phyloP scores from a whole-genome alignment of 139 green algal genomes.

The Pseudopediastrum boryanum region DNA sequence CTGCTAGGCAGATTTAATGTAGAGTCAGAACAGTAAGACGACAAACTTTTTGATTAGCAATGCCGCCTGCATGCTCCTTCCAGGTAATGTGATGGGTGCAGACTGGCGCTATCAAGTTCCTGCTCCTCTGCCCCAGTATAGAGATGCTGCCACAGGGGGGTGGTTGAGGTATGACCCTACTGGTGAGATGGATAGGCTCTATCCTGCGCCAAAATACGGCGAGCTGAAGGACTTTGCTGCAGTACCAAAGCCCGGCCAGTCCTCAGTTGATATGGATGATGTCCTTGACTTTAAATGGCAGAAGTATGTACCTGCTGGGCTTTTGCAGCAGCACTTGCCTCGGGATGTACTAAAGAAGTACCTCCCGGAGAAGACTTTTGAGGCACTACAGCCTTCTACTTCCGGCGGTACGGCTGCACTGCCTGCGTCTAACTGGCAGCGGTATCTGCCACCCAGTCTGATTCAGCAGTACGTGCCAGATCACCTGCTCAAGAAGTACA shows the following conservation, averaged over 20 bases:
- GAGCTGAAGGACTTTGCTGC: constrained; percentile 36
- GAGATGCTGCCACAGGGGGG: too few species aligned
- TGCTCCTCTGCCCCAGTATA: too few species aligned
- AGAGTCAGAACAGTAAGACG: too few species aligned
- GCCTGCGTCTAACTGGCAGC: constrained; percentile 17
- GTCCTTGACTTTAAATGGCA: constrained; percentile 15
- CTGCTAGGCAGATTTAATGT: too few species aligned
- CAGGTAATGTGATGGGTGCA: too few species aligned
- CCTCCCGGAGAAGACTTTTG: constrained; percentile 12
- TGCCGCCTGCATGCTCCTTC: too few species aligned
- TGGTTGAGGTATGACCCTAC: too few species aligned
- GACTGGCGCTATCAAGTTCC: too few species aligned
- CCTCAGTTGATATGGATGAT: not conserved
- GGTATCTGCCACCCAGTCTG: not conserved
- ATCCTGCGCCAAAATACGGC: constrained; percentile 21
- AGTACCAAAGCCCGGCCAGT: constrained; percentile 25
- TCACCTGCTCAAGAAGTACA: constrained; percentile 5
- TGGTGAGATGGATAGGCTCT: constrained; percentile 6
- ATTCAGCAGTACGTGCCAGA: constrained; percentile 13
- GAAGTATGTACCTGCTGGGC: constrained; percentile 3
- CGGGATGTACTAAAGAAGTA: not conserved
- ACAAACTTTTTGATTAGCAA: too few species aligned
- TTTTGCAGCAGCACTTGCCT: not conserved
- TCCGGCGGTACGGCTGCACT: not conserved
- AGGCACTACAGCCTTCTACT: not conserved